Evolutionary conservation across 208 protist genomes (phyloP).

Genomic region (Acanthamoeba culbertsoni): DNA sequence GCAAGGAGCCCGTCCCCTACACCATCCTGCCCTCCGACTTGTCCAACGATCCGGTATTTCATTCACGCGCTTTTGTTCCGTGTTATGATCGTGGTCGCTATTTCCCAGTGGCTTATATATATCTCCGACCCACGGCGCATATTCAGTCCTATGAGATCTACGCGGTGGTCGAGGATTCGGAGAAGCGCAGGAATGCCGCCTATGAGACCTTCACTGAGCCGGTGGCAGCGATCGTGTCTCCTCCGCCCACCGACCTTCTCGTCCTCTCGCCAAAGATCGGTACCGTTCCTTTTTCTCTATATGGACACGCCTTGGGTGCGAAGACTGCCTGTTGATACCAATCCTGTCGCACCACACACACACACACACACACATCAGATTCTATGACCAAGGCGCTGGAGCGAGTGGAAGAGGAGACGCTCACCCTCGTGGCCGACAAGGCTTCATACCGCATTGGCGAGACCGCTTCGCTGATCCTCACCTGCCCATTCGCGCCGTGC

Average conservation of each 20-base stretch:
- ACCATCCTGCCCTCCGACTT: not conserved
- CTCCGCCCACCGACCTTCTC: not conserved
- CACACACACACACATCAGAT: not conserved
- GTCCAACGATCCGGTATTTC: not conserved
- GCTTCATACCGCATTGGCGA: conserved; percentile 53
- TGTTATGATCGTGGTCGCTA: not conserved
- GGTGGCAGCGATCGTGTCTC: not conserved
- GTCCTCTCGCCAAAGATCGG: not conserved
- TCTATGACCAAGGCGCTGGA: not conserved
- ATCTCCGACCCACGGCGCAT: too few relatives aligned
- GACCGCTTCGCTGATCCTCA: not conserved
- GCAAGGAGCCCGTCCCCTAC: not conserved
- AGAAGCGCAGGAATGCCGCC: conserved; percentile 16
- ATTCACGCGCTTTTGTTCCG: not conserved
- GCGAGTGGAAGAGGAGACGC: not conserved
- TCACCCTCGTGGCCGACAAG: conserved; percentile 14
- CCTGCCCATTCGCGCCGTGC: conserved; percentile 46
- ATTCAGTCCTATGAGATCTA: not conserved
- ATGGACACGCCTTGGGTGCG: too few relatives aligned
- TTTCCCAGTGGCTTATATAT: not conserved
- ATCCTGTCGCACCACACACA: not conserved
- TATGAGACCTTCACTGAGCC: not conserved
- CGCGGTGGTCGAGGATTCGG: conserved; percentile 5
- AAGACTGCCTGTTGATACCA: not conserved
- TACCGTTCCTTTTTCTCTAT: not conserved